A percentile compares a stretch with the other conserved stretches of the same genome.
These are phyloP conservation scores for Tilletia indica DNA, from an alignment of 1,284 basidiomycete genomes.

Conservation along the genomic window DNA sequence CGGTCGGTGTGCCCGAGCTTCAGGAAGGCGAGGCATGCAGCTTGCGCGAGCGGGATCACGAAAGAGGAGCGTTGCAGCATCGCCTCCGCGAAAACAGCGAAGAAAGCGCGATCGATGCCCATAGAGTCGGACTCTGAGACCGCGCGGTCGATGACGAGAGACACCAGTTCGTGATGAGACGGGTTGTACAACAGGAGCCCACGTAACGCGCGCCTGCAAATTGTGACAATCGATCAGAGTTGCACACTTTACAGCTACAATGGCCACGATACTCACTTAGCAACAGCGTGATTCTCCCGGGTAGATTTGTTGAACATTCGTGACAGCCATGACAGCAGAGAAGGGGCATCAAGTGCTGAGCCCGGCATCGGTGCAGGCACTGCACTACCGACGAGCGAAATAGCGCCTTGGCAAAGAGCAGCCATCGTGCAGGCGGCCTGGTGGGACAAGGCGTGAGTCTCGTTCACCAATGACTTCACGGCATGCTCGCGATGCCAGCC, in stretches of 20 bases:
- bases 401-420: slow-evolving; percentile 62
- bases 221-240: background rate
- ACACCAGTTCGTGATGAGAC: slow-evolving; percentile 66
- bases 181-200: slow-evolving; percentile 69
- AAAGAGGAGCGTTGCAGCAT: slow-evolving; percentile 64
- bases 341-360: slow-evolving; percentile 56
- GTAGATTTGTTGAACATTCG: slow-evolving; percentile 58
- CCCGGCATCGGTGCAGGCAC: slow-evolving; percentile 81
- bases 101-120: slow-evolving; percentile 63
- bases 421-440: slow-evolving; percentile 71
- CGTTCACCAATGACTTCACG: slow-evolving; percentile 63
- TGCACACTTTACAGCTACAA: no score
- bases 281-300: slow-evolving; percentile 56
- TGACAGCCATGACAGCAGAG: slow-evolving; percentile 59
- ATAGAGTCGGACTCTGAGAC: slow-evolving; percentile 65
- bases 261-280: slow-evolving; percentile 18
- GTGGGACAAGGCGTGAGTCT: slow-evolving; percentile 64
- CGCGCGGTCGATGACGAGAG: slow-evolving; percentile 70
- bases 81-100: slow-evolving; percentile 76
- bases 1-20: slow-evolving; percentile 77
- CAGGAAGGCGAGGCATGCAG: slow-evolving; percentile 76
- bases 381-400: slow-evolving; percentile 64
- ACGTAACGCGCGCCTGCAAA: slow-evolving; percentile 67
- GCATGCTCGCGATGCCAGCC: slow-evolving; percentile 55
- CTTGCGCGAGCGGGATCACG: slow-evolving; percentile 73